Evolutionary conservation across 495 filamentous ascomycete species (phyloP), one percentile per base, ranked within the genome.

Genomic region (Collariella sp.): DNA sequence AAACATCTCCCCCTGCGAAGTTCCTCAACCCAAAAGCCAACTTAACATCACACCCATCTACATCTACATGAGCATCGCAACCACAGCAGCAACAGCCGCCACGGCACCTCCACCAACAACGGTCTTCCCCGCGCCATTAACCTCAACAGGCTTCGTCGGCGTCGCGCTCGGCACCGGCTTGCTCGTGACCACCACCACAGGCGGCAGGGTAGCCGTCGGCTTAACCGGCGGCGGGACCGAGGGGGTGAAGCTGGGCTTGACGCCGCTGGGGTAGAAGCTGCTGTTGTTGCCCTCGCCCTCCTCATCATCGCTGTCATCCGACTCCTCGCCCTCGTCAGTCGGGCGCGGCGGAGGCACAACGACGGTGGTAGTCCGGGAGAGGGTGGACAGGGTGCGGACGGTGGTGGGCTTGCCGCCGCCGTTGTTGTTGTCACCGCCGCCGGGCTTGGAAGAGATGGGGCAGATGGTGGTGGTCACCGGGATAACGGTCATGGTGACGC

Each of bases 401-500:
- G 55, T 58, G 35, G 50, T 47, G 43, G n/a, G n/a, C n/a, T n/a
- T n/a, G n/a, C 24, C 38, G 38, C 15, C 6, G 7, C 31, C 55
- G 26, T 16, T 16, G 22, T 7, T 11, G 36, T 6, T 38, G 35
- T 2, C 39, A 20, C 10, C 16, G 47, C 9, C 19, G 22, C 16
- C 11, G n/a, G 38, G 6, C n/a, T 7, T 20, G n/a, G 38, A 4
- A 19, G 40, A 5, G 19, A 42, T 42, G 10, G 52, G 44, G 52
- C 23, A 52, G 39, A 52, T 16, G 39, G 36, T 53, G 33, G 33
- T 19, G 36, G 33, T 42, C 15, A 38, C 16, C 16, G 46, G 31
- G 31, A 41, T n/a, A 1, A 63, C 67, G 46, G 70, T 70, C 1
- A 67, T 54, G n/a, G 72, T 61, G 15, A 65, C 54, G 29, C 71